Conservation (phyloP, 2,329 filamentous ascomycete species). For the Fusarium circinatum region DNA sequence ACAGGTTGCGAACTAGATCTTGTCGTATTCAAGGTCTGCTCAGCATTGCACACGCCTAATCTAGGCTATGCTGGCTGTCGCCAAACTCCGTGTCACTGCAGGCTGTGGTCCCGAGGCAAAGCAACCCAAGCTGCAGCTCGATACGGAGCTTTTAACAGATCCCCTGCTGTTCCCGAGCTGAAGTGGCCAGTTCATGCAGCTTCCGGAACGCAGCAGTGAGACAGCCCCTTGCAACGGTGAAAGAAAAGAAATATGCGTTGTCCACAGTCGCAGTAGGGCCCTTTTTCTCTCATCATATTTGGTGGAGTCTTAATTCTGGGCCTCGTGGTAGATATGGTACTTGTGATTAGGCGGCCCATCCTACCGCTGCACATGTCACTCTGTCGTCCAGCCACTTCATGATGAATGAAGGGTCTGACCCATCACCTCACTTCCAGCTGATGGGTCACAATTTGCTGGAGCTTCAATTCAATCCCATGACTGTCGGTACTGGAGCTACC, state of each 20-base stretch:
- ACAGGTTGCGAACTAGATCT: background rate
- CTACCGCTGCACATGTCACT: slow-evolving; percentile 20
- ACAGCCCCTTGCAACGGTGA: slow-evolving; percentile 5
- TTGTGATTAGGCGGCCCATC: slow-evolving; percentile 12
- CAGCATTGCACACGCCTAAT: background rate
- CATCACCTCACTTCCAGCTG: slow-evolving; percentile 31
- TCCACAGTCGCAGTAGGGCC: slow-evolving; percentile 10
- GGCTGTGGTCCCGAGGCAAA: slow-evolving; percentile 10
- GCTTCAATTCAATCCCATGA: slow-evolving; percentile 24
- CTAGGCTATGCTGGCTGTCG: background rate
- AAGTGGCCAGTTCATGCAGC: slow-evolving; percentile 40
- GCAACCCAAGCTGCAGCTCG: slow-evolving; percentile 18
- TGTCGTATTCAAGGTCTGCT: background rate
- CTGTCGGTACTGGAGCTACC: slow-evolving; percentile 14
- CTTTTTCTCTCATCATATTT: slow-evolving; percentile 11
- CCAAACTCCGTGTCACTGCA: slow-evolving; percentile 4
- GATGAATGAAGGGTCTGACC: slow-evolving; percentile 19
- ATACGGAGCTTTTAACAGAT: background rate
- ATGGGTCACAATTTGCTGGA: slow-evolving; percentile 23
- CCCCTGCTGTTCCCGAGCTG: slow-evolving; percentile 16
- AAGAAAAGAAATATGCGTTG: slow-evolving; percentile 15
- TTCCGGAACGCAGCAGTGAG: slow-evolving; percentile 15
- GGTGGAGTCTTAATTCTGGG: slow-evolving; percentile 20
- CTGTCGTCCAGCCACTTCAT: slow-evolving; percentile 20
- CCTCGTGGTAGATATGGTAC: slow-evolving; percentile 30